Conservation (phyloP, 768 basidiomycete genomes). For the Leccinum longicurvipes region DNA sequence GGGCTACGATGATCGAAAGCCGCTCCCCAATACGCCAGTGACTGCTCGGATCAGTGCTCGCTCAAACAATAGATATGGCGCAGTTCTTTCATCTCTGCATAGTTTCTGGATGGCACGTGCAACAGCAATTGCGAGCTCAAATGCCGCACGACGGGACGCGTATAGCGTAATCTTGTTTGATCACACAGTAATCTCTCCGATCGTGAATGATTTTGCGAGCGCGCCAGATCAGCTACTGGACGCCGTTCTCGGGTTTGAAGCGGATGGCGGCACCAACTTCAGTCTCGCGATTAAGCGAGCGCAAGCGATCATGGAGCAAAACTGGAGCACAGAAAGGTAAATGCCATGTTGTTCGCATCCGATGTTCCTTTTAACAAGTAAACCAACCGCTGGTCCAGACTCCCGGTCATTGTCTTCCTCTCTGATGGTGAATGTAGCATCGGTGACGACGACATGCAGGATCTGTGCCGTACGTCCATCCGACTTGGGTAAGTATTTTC, state of each 20-base stretch:
- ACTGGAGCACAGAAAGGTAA: constrained; percentile 53
- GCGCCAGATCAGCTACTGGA: constrained; percentile 44
- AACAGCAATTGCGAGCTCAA: constrained; percentile 29
- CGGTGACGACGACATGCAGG: constrained; percentile 35
- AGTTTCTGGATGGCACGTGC: constrained; percentile 55
- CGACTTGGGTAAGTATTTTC: constrained; percentile 40
- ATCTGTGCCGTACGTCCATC: constrained; percentile 41
- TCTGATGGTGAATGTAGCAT: constrained; percentile 47
- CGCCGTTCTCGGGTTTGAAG: constrained; percentile 30
- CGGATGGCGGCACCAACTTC: constrained; percentile 43
- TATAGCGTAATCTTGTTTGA: constrained; percentile 56
- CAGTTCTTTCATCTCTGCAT: constrained; percentile 54
- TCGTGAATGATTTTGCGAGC: constrained; percentile 47
- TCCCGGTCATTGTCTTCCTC: constrained; percentile 38
- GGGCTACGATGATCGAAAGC: constrained; percentile 37
- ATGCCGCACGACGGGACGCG: constrained; percentile 43
- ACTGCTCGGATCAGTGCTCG: constrained; percentile 35
- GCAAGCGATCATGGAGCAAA: constrained; percentile 37
- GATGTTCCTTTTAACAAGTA: background rate
- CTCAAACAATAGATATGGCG: constrained; percentile 51
- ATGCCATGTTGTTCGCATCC: background rate
- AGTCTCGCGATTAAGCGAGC: constrained; percentile 36
- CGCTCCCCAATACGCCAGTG: constrained; percentile 43
- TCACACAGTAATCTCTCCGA: constrained; percentile 8
- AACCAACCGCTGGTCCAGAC: constrained; percentile 1